Base-by-base conservation (phyloP, 2,329 filamentous ascomycete species). In the Xylaria sp. region DNA sequence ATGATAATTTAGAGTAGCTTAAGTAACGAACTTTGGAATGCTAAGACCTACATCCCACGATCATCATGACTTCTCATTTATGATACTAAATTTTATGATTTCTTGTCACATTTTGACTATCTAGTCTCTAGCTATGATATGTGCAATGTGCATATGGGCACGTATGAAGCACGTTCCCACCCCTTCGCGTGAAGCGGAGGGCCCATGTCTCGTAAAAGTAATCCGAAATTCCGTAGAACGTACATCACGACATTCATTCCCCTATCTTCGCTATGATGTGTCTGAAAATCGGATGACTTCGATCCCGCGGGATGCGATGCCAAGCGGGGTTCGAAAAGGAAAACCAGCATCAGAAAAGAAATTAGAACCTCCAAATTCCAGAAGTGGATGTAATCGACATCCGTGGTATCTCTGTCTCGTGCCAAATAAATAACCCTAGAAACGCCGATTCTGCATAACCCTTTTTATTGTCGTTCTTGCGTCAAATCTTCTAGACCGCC, bases 391-490 rank as follows among this genome's bases (percentile, higher is more conserved):
- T 23, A 20, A 23, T 67, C 28, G 13, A 7, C 28, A 63, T 59
- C 65, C 54, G 51, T 65, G 65, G 65, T 67, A 65, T 68, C 66
- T 65, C 48, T 38, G 40, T 26, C 31, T 11, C 15, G 46, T 66
- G 53, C 44, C 44, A 58, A 36, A 56, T 10, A 62, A 56, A 36
- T 20, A 20, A 26, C 23, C n/a, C 33, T 54, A 38, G 36, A 40
- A 67, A 67, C 48, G 54, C 65, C 65, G 23, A 31, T 54, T 59
- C 48, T 42, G 17, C 23, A 60, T 57, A 48, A 28, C 33, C 42
- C n/a, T 46, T 28, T 40, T 56, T 11, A 11, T 48, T 38, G 11
- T 54, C 42, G 15, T 65, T 7, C 48, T 49, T 23, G 31, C 40
- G 38, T 42, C 28, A 5, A 63, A 26, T 38, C 59, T 48, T 46